phyloP scores from a whole-genome alignment of 1,284 basidiomycete species.

The Microbotryomycetes sp. region DNA sequence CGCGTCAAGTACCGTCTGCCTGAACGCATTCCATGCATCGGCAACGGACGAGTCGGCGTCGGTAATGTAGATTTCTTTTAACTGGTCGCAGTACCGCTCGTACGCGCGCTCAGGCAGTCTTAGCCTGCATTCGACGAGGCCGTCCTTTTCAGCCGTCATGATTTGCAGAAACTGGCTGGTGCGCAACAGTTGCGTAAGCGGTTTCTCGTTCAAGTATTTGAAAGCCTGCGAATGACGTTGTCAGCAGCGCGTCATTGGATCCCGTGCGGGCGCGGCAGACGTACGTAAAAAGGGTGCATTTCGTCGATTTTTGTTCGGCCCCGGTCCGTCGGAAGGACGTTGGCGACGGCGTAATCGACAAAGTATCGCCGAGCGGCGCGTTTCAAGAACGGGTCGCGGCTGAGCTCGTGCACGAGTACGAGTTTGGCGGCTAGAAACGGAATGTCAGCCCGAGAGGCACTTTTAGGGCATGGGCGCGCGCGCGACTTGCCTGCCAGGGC shows the following conservation, averaged over 20 bases:
- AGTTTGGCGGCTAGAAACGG: conserved; percentile 66
- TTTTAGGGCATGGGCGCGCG: background rate
- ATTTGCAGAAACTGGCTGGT: conserved; percentile 81
- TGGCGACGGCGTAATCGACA: conserved; percentile 67
- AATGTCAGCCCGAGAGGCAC: conserved; percentile 1
- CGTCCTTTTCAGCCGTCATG: conserved; percentile 80
- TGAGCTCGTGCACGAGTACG: conserved; percentile 83
- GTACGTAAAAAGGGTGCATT: conserved; percentile 77
- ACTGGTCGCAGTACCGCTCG: conserved; percentile 58
- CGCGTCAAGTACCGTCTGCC: conserved; percentile 68
- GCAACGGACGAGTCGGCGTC: conserved; percentile 78
- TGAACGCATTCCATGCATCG: conserved; percentile 86
- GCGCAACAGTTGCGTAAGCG: conserved; percentile 61
- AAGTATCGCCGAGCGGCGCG: conserved; percentile 72
- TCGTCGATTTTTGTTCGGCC: conserved; percentile 87
- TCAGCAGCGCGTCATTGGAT: background rate
- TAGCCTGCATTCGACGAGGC: conserved; percentile 71
- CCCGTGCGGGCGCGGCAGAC: conserved; percentile 40
- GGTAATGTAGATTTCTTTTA: conserved; percentile 67
- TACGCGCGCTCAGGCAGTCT: conserved; percentile 58
- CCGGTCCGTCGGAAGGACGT: conserved; percentile 80
- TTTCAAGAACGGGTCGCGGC: conserved; percentile 83
- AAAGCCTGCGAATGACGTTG: conserved; percentile 58
- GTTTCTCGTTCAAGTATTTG: conserved; percentile 87
- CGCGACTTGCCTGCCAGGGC: conserved; percentile 37